Base-by-base conservation (phyloP, 2,329 filamentous ascomycete genomes). In the Penicillium sp. region DNA sequence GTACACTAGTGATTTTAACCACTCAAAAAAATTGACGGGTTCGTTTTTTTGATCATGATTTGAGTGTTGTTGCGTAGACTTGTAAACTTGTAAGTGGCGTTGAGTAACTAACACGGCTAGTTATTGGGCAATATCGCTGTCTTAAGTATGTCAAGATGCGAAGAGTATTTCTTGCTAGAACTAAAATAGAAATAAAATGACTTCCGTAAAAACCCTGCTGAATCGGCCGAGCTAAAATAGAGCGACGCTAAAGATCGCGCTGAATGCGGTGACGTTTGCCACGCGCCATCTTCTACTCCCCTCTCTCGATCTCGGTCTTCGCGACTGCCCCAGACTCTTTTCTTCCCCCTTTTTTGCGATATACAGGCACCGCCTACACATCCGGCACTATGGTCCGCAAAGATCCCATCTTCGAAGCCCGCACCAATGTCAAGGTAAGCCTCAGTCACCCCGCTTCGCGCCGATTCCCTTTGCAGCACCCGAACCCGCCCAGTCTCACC, bases 391-490 rank as follows among this genome's bases (percentile, higher is more conserved):
- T 72, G 69, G 67, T 69, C 55, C 66, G 68, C 46, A 68, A 66
- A 53, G 69, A 72, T 56, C 69, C 69, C 37, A 71, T 72, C 35
- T 72, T 72, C 47, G 69, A 72, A 57, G 69, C 69, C 37, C 69
- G 69, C 50, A 71, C 69, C 33, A 72, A 72, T 70, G 69, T 72
- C 42, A 71, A 72, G 54, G 69, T 71, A 42, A 53, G 59, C 31
- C 9, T n/a, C 35, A n/a, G 20, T 27, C 23, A 12, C 28, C 13
- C 38, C 38, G 25, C 43, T 31, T 43, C 44, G 8, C 52, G 35
- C 31, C 35, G 23, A 31, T 41, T 44, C 40, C 40, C 24, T 41
- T 20, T 7, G 20, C 42, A n/a, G 15, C 47, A 40, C 35, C 32
- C 24, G 28, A 29, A 27, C 44, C n/a, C n/a, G 6, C 27, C 25